Percentiles rank a stretch among this genome's conserved stretches.
Conservation (phyloP, 352 stramenopile genomes). For the Globisporangium orthogonon region DNA sequence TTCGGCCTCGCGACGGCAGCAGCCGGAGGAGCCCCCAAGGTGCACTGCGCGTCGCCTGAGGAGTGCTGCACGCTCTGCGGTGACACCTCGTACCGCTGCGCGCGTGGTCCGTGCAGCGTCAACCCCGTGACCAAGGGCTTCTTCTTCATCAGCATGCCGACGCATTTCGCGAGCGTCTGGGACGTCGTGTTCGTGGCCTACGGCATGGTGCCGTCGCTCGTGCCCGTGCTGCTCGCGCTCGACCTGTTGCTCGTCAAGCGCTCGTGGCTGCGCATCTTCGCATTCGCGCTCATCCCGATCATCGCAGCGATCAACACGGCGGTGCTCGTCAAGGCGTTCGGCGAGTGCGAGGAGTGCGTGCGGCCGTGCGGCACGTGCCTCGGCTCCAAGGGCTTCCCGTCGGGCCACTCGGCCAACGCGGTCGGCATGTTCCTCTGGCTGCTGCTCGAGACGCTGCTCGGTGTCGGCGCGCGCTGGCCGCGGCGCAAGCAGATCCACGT, state of each 20-base stretch:
- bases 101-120: slow-evolving; percentile 43
- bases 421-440: slow-evolving; percentile 46
- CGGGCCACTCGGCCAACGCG: slow-evolving; percentile 43
- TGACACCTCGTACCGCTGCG: slow-evolving; percentile 35
- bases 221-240: slow-evolving; percentile 30
- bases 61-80: slow-evolving; percentile 48
- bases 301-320: slow-evolving; percentile 30
- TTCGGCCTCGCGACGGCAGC: background rate
- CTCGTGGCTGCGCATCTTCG: slow-evolving; percentile 40
- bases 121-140: slow-evolving; percentile 30
- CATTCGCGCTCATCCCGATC: slow-evolving; percentile 45
- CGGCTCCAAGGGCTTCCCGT: slow-evolving; percentile 40
- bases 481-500: slow-evolving; percentile 10
- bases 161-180: slow-evolving; percentile 30
- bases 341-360: slow-evolving; percentile 36
- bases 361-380: slow-evolving; percentile 47
- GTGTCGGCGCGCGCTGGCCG: slow-evolving; percentile 21
- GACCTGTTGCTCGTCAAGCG: slow-evolving; percentile 32
- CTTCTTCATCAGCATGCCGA: slow-evolving; percentile 48
- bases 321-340: slow-evolving; percentile 32
- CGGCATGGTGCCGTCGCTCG: slow-evolving; percentile 50
- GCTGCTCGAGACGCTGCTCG: slow-evolving; percentile 34
- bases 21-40: background rate
- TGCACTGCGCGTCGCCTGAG: slow-evolving; percentile 10
- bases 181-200: slow-evolving; percentile 48